Conservation (phyloP, 306 rosid species). For the Quercus mongolica region DNA sequence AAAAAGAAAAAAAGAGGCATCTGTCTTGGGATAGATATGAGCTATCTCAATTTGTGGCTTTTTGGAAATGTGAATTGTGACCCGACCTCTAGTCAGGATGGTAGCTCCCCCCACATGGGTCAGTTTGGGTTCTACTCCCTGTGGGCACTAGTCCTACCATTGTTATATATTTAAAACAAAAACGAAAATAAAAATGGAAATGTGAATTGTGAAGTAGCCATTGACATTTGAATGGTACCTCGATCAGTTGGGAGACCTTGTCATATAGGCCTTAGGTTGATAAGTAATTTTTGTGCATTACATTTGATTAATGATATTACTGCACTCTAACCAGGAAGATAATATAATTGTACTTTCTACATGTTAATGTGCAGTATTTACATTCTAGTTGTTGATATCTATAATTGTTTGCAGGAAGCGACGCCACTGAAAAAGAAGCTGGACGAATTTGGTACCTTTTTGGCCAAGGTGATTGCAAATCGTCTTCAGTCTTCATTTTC, state of each 20-base stretch:
- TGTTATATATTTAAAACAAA: no score
- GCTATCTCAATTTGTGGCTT: conserved; percentile 8
- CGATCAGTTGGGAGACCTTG: not conserved
- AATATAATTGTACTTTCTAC: conserved; percentile 13
- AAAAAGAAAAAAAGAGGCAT: not conserved
- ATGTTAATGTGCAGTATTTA: conserved; percentile 4
- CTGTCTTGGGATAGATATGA: not conserved
- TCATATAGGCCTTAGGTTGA: conserved; percentile 12
- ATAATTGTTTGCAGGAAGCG: conserved; percentile 66
- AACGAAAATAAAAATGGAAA: not conserved
- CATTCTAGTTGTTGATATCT: conserved; percentile 11
- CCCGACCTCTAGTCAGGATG: no score
- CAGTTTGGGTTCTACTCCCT: no score
- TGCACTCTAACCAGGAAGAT: conserved; percentile 3
- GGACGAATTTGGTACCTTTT: conserved; percentile 91
- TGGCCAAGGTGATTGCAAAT: conserved; percentile 76
- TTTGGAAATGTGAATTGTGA: not conserved
- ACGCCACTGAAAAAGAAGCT: conserved; percentile 96
- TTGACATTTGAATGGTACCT: not conserved
- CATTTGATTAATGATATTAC: not conserved
- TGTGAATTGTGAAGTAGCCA: not conserved
- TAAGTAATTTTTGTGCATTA: conserved; percentile 8
- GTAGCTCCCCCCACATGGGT: no score
- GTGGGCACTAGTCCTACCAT: no score
- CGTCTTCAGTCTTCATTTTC: not conserved